A percentile compares a stretch with the other conserved stretches of the same genome.
phyloP scores from a whole-genome alignment of 768 basidiomycete species.

The Podaxis sp. region DNA sequence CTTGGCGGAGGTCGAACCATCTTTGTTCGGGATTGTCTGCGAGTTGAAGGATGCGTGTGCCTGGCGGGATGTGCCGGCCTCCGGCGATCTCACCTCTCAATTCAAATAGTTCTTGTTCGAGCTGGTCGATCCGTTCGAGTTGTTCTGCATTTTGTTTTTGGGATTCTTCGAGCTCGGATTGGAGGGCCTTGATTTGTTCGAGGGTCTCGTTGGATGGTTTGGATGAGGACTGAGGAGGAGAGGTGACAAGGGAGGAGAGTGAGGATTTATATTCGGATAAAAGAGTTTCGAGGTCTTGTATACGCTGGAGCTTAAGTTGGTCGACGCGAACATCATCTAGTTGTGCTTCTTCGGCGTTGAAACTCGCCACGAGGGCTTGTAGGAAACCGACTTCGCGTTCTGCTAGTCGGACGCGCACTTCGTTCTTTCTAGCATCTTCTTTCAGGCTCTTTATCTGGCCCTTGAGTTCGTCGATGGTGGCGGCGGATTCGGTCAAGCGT shows the following conservation, averaged over 20 bases:
- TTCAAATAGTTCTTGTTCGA: conserved; percentile 78
- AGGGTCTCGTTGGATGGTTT: conserved; percentile 14
- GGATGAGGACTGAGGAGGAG: neutral
- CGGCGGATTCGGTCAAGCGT: conserved; percentile 31
- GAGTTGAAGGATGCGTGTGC: conserved; percentile 63
- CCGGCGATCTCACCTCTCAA: conserved; percentile 71
- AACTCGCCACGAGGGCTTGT: conserved; percentile 65
- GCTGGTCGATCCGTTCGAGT: conserved; percentile 54
- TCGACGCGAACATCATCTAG: conserved; percentile 28
- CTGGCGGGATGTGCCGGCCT: conserved; percentile 72
- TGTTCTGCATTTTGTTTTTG: conserved; percentile 23
- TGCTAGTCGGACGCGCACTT: conserved; percentile 17
- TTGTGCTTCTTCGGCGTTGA: conserved; percentile 50
- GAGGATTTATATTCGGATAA: conserved; percentile 50
- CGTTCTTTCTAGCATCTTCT: conserved; percentile 22
- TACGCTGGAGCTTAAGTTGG: conserved; percentile 33
- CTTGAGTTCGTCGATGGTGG: conserved; percentile 28
- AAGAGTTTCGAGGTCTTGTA: conserved; percentile 52
- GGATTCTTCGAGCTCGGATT: conserved; percentile 4
- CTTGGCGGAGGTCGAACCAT: conserved; percentile 74
- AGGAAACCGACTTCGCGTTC: conserved; percentile 68
- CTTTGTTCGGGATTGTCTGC: conserved; percentile 78
- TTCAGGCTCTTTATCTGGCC: conserved; percentile 27
- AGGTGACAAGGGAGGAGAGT: conserved; percentile 36
- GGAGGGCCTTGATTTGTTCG: conserved; percentile 4